phyloP scores from a whole-genome alignment of 2,329 filamentous ascomycete genomes.

The Trichoderma semiorbis region DNA sequence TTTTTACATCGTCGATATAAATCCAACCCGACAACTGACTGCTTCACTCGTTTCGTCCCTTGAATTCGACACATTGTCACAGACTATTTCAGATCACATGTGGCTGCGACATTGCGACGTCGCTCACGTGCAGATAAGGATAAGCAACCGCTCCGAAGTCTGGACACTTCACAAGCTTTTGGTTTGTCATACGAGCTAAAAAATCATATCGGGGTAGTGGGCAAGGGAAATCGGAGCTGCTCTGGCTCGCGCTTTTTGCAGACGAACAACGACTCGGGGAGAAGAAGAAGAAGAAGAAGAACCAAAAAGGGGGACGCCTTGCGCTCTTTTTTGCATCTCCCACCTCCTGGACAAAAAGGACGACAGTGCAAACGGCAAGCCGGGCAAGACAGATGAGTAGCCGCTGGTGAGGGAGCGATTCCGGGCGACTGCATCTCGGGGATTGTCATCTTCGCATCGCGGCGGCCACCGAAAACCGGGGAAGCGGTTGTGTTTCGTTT shows the following conservation, averaged over 20 bases:
- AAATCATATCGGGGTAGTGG: conserved; percentile 9
- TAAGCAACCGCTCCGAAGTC: background rate
- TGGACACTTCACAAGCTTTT: conserved; percentile 15
- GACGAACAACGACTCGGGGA: background rate
- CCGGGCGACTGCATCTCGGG: conserved; percentile 17
- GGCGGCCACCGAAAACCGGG: background rate
- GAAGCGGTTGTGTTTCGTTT: background rate
- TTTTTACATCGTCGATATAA: background rate
- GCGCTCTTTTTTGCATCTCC: background rate
- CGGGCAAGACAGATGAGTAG: conserved; percentile 15
- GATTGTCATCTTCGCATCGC: background rate
- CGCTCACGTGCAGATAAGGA: conserved; percentile 17
- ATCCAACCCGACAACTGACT: no score
- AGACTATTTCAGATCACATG: no score
- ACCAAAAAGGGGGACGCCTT: background rate
- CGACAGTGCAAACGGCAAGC: background rate
- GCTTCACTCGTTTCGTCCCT: no score
- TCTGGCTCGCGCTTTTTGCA: conserved; percentile 4
- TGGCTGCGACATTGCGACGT: background rate
- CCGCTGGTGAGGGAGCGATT: conserved; percentile 17
- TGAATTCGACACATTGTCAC: no score
- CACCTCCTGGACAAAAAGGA: background rate
- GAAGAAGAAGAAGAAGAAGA: background rate
- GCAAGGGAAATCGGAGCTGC: conserved; percentile 2
- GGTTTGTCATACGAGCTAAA: conserved; percentile 17